Evolutionary conservation across 257 asterid species (phyloP).

Genomic region (Forsythia viridissima): DNA sequence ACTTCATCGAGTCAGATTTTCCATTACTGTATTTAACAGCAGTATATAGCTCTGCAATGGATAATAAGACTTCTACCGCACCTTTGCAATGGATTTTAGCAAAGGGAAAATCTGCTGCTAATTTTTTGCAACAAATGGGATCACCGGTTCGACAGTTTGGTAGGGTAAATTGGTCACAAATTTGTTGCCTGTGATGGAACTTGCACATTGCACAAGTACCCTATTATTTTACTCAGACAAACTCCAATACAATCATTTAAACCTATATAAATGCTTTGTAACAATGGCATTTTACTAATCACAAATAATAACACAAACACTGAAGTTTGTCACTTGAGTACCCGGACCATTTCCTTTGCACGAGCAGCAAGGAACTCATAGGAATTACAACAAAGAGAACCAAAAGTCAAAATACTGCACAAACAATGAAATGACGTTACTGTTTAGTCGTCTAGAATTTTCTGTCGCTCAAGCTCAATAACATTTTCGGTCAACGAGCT

Average conservation of each 20-base stretch:
- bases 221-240: too few relatives aligned
- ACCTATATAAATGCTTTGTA: neutral
- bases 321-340: constrained; percentile 3
- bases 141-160: too few relatives aligned
- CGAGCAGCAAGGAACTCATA: neutral
- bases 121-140: too few relatives aligned
- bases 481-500: constrained; percentile 48
- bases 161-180: too few relatives aligned
- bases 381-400: constrained; percentile 2
- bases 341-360: neutral
- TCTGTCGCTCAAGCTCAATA: constrained; percentile 59
- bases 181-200: too few relatives aligned
- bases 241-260: neutral
- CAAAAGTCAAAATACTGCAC: constrained; percentile 8
- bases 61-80: neutral
- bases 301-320: constrained; percentile 19
- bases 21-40: too few relatives aligned
- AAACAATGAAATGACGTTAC: constrained; percentile 5
- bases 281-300: neutral
- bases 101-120: neutral
- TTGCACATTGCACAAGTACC: too few relatives aligned
- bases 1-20: too few relatives aligned
- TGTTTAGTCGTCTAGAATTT: constrained; percentile 61
- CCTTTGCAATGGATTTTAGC: neutral
- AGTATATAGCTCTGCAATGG: neutral